These are phyloP conservation scores for Picochlorum sp. DNA, from an alignment of 139 green algal genomes.

Conservation along the genomic window DNA sequence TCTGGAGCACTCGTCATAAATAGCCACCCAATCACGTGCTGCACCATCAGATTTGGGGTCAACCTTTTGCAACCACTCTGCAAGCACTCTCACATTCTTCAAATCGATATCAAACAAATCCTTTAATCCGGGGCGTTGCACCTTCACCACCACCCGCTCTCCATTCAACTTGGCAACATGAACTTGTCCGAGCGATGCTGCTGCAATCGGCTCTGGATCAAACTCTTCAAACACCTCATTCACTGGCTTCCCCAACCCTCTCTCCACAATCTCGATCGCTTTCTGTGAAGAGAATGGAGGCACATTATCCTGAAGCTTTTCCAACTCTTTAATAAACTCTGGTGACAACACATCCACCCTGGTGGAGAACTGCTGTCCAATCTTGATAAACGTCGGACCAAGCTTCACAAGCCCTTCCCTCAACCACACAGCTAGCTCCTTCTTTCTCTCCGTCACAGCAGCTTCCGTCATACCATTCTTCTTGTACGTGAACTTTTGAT, in stretches of 20 bases:
- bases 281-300: conserved; percentile 76
- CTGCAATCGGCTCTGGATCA: conserved; percentile 77
- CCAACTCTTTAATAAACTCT: conserved; percentile 94
- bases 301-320: conserved; percentile 95
- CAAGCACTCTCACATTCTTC: conserved; percentile 67
- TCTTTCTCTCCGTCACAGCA: conserved; percentile 12
- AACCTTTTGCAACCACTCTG: conserved; percentile 56
- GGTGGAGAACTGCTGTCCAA: conserved; percentile 66
- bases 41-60: conserved; percentile 97
- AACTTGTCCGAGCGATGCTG: conserved; percentile 84
- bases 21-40: conserved; percentile 96
- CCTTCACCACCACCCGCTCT: conserved; percentile 66
- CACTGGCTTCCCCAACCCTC: conserved; percentile 60
- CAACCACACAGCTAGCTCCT: conserved; percentile 78
- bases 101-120: conserved; percentile 82
- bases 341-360: conserved; percentile 67
- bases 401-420: conserved; percentile 77
- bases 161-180: conserved; percentile 40
- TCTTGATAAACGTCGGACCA: conserved; percentile 84
- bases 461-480: conserved; percentile 60
- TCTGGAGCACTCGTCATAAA: conserved; percentile 97
- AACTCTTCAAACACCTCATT: conserved; percentile 81
- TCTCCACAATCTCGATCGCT: conserved; percentile 72
- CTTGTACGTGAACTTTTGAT: conserved; percentile 61
- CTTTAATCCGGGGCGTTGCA: conserved; percentile 71